Percentiles rank a stretch among this genome's conserved stretches.
Evolutionary conservation across 2,329 filamentous ascomycete genomes (phyloP).

Genomic region (Colletotrichum orchidophilum): DNA sequence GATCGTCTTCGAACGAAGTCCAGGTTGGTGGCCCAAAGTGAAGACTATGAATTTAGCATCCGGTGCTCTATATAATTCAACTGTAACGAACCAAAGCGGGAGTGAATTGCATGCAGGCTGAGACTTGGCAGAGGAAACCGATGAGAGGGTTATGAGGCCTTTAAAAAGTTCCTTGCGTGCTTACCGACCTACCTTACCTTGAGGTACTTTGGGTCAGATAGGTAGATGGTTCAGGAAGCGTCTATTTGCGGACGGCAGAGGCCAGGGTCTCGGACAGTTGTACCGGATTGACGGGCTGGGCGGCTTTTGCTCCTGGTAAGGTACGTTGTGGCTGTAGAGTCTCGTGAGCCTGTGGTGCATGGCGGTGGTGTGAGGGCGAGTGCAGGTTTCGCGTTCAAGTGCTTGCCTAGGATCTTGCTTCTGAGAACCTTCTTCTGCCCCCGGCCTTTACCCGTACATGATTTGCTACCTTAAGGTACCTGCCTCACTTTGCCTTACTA

Average conservation of each 20-base stretch:
- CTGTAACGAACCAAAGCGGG: too few species aligned
- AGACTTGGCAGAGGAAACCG: background rate
- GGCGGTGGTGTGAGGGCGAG: background rate
- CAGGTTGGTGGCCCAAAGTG: background rate
- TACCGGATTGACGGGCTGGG: background rate
- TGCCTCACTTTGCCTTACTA: too few species aligned
- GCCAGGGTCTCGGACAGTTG: background rate
- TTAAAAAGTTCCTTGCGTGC: background rate
- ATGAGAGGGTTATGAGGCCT: background rate
- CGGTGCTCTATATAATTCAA: background rate
- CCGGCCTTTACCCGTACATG: background rate
- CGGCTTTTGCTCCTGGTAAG: background rate
- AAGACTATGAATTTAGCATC: background rate
- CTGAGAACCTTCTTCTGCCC: background rate
- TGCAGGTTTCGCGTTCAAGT: background rate
- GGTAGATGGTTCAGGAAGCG: background rate
- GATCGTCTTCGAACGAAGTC: background rate
- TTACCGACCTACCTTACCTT: background rate
- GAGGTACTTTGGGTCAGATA: background rate
- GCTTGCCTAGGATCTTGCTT: background rate
- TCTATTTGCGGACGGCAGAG: background rate
- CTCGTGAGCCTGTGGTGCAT: constrained; percentile 3
- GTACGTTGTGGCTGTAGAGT: too few species aligned
- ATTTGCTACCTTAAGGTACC: too few species aligned
- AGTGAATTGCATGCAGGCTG: too few species aligned